Evolutionary conservation across 1,284 basidiomycete species (phyloP).

Genomic region (Porogramme epimiltina): DNA sequence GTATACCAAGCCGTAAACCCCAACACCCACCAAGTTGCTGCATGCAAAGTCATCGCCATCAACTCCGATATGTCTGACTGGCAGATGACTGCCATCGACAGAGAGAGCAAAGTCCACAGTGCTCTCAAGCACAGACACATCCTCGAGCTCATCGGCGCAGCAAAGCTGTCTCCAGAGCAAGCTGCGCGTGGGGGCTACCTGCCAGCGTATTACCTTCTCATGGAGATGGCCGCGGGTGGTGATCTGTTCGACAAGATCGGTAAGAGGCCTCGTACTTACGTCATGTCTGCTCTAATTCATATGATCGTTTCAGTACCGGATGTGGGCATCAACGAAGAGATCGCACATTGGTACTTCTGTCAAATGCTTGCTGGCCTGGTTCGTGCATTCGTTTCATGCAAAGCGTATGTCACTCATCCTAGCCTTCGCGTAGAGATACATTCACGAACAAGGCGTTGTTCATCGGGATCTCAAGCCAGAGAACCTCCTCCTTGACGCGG

Average conservation of each 20-base stretch:
- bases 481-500: conserved; percentile 83
- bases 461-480: conserved; percentile 98
- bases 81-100: conserved; percentile 82
- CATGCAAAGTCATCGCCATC: conserved; percentile 82
- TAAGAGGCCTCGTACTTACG: conserved; percentile 30
- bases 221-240: conserved; percentile 92
- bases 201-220: conserved; percentile 88
- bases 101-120: conserved; percentile 92
- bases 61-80: conserved; percentile 59
- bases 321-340: conserved; percentile 83
- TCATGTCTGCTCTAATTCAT: not conserved
- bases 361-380: conserved; percentile 86
- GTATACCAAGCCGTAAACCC: conserved; percentile 83
- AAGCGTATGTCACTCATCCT: too few relatives aligned
- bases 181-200: conserved; percentile 12
- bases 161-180: conserved; percentile 58
- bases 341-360: conserved; percentile 90
- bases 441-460: conserved; percentile 90
- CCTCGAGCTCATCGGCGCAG: conserved; percentile 82
- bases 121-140: conserved; percentile 83
- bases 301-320: conserved; percentile 69
- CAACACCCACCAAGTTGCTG: conserved; percentile 67
- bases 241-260: conserved; percentile 99
- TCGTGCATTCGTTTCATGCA: conserved; percentile 22
- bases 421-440: conserved; percentile 76